Base-by-base conservation (phyloP, 768 basidiomycete genomes). In the Sarcodon sp. region DNA sequence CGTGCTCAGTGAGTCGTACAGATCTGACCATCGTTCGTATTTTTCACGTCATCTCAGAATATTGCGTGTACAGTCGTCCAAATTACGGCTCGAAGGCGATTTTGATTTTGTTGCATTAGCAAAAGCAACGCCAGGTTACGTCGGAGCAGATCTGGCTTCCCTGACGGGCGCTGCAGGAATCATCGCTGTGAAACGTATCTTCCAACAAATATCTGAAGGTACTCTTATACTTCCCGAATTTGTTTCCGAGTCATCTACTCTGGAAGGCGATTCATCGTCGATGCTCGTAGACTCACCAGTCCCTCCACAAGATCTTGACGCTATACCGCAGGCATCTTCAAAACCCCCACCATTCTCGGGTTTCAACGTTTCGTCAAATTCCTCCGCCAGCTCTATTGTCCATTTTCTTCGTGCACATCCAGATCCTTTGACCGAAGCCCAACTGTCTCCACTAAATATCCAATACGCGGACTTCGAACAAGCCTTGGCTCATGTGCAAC, bases 111-210 rank as follows among this genome's bases (percentile, higher is more conserved):
- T 69, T 6, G 72, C 74, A 4, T 72, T 99, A 4, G 93, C 94
- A 15, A 94, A 90, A 64, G 80, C 85, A 1, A 99, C 94, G 0
- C 96, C 96, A 3, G 96, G 96, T 3, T 99, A 96, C 56, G 93
- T 98, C 10, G 93, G 96, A 31, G 96, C 96, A 0, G 94, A 99
- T 67, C 63, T 98, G 33, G 78, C 87, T 0, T 87, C 93, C 0
- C 66, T 98, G 5, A 88, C 91, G 0, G 87, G 90, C 7, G 91
- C 92, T 16, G 94, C 94, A 1, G 94, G 94, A 1, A 87, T 97
- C 47, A 85, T 91, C 44, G 93, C 96, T 0, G 93, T 98, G 33
- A 97, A 97, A 64, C 77, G 96, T 21, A 96, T 98, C 58, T 97
- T 98, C 65, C 77, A 84, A 53, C 64, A 67, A 43, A 56, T 79